Evolutionary conservation across 2,329 filamentous ascomycete species (phyloP).

Genomic region (Emergomyces pasteurianus): DNA sequence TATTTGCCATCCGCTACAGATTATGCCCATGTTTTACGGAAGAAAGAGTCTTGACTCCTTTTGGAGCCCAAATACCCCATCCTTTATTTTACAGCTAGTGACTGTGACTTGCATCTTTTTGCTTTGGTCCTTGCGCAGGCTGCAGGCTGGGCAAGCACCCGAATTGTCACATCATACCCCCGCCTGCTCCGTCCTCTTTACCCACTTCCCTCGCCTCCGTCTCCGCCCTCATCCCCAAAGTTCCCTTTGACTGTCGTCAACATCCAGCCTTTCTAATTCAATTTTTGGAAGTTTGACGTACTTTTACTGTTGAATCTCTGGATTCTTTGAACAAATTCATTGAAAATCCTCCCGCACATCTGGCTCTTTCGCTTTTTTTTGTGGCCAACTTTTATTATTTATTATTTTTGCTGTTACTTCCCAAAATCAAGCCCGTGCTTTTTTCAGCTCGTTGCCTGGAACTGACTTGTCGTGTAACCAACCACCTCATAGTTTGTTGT

Average conservation of each 20-base stretch:
- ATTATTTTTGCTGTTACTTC: neutral
- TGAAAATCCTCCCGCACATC: neutral
- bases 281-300: neutral
- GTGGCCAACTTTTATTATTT: neutral
- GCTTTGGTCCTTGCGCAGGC: neutral
- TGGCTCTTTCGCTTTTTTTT: neutral
- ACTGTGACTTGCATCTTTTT: neutral
- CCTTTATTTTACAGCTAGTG: neutral
- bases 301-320: neutral
- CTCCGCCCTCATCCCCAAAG: neutral
- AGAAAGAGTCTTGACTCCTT: neutral
- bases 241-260: neutral
- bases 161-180: neutral
- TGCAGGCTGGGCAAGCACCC: neutral
- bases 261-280: too few relatives aligned
- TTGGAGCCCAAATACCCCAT: neutral
- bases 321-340: neutral
- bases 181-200: too few relatives aligned
- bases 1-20: neutral
- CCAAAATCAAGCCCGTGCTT: too few relatives aligned
- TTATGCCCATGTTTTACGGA: neutral
- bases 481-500: slow-evolving; percentile 65
- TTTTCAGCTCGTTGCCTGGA: neutral
- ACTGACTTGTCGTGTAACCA: slow-evolving; percentile 1
- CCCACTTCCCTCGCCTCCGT: neutral